Percentiles rank a stretch among this genome's conserved stretches.
Evolutionary conservation across 495 filamentous ascomycete genomes (phyloP).

Genomic region (Tuber borchii): DNA sequence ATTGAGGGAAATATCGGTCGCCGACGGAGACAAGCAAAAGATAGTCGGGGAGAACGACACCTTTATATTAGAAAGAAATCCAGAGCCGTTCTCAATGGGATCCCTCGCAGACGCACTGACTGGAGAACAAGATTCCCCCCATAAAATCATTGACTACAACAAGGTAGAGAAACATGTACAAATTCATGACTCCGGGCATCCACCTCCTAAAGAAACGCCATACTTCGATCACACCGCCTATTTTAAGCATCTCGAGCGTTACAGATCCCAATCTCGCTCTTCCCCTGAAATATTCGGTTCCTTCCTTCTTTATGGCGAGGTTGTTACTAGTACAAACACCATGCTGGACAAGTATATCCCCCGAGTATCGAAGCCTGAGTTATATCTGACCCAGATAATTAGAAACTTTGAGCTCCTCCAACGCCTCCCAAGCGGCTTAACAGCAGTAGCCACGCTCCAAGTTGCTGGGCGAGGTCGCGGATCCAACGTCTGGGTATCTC

Average conservation of each 20-base stretch:
- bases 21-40: slow-evolving; percentile 60
- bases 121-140: slow-evolving; percentile 33
- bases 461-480: slow-evolving; percentile 87
- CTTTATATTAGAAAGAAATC: slow-evolving; percentile 62
- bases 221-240: slow-evolving; percentile 81
- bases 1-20: slow-evolving; percentile 62
- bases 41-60: slow-evolving; percentile 80
- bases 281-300: slow-evolving; percentile 65
- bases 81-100: slow-evolving; percentile 53
- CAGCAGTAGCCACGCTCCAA: slow-evolving; percentile 84
- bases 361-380: background rate
- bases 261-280: slow-evolving; percentile 52
- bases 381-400: slow-evolving; percentile 36
- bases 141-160: slow-evolving; percentile 69
- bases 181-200: slow-evolving; percentile 62
- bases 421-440: slow-evolving; percentile 72
- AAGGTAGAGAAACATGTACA: slow-evolving; percentile 65
- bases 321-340: slow-evolving; percentile 89
- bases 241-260: slow-evolving; percentile 64
- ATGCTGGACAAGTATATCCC: slow-evolving; percentile 77
- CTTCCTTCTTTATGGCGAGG: slow-evolving; percentile 78
- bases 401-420: slow-evolving; percentile 74
- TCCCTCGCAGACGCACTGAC: slow-evolving; percentile 51
- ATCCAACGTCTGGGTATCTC: slow-evolving; percentile 90
- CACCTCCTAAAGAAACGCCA: slow-evolving; percentile 69